Percentiles rank a stretch among this genome's conserved stretches.
phyloP scores from a whole-genome alignment of 495 filamentous ascomycete species.

The Hypoxylon trugodes region DNA sequence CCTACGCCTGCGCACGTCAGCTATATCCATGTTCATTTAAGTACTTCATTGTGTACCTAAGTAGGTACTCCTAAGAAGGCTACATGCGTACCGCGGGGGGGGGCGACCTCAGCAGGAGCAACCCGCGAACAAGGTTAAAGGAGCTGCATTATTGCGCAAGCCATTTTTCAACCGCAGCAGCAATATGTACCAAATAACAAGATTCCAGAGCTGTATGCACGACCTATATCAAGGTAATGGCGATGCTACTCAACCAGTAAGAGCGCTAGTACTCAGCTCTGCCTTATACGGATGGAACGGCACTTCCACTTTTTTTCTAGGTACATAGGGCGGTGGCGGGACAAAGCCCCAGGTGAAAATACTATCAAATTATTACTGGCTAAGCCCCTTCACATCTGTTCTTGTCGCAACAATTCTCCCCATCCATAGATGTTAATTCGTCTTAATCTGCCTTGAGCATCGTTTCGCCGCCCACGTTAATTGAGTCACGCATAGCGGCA shows the following conservation, averaged over 20 bases:
- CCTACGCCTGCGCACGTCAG: slow-evolving; percentile 19
- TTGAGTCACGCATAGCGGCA: slow-evolving; percentile 26
- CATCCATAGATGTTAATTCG: too few species aligned
- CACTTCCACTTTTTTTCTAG: slow-evolving; percentile 13
- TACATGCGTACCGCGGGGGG: neutral
- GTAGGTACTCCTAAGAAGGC: neutral
- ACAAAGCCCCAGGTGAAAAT: neutral
- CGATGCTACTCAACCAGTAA: slow-evolving; percentile 16
- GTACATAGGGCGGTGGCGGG: slow-evolving; percentile 28
- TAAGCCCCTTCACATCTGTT: slow-evolving; percentile 25
- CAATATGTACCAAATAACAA: slow-evolving; percentile 4
- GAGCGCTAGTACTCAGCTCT: slow-evolving; percentile 26
- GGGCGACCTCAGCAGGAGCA: neutral
- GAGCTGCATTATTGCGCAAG: slow-evolving; percentile 12
- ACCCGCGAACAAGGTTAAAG: neutral
- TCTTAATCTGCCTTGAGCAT: slow-evolving; percentile 29
- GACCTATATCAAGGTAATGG: slow-evolving; percentile 8
- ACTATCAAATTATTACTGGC: slow-evolving; percentile 14
- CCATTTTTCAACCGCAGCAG: slow-evolving; percentile 17
- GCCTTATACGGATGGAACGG: slow-evolving; percentile 33
- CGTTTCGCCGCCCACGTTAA: slow-evolving; percentile 20
- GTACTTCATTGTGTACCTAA: neutral
- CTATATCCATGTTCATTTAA: neutral
- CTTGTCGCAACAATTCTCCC: too few species aligned
- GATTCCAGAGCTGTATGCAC: slow-evolving; percentile 18